phyloP scores from a whole-genome alignment of 306 rosid species.

The Fragaria vesca region DNA sequence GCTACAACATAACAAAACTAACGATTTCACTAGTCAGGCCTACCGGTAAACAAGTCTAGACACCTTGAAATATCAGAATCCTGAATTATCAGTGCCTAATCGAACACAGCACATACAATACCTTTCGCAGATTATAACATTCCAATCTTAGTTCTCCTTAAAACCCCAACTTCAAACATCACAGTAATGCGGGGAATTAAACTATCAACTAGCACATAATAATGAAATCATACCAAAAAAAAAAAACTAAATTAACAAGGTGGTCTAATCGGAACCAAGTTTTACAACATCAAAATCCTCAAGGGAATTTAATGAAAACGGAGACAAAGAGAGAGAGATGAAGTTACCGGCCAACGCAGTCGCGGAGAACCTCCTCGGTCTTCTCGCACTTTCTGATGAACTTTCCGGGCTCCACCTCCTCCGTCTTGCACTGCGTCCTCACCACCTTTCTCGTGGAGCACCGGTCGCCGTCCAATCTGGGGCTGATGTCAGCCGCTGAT shows the following conservation, averaged over 20 bases:
- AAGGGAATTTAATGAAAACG: neutral
- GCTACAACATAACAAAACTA: neutral
- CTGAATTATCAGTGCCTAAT: neutral
- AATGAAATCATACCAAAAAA: neutral
- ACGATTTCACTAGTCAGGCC: neutral
- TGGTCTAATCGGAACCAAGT: neutral
- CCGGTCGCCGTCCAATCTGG: conserved; percentile 27
- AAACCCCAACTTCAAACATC: neutral
- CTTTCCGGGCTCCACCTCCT: conserved; percentile 80
- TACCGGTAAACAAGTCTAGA: neutral
- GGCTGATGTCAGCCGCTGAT: conserved; percentile 15
- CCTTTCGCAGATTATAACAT: neutral
- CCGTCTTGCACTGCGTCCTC: conserved; percentile 69
- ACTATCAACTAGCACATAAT: neutral
- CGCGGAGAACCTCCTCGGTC: conserved; percentile 71
- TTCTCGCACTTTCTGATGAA: conserved; percentile 78
- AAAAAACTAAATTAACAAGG: neutral
- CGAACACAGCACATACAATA: neutral
- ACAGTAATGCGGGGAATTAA: neutral
- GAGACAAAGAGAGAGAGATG: neutral
- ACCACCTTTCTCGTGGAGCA: conserved; percentile 61
- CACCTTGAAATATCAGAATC: neutral
- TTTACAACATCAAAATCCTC: neutral
- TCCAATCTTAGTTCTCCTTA: neutral
- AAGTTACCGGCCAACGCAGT: conserved; percentile 63